A percentile compares a stretch with the other conserved stretches of the same genome.
Conservation (phyloP, 345 rosid genomes). For the Bruguiera parviflora region DNA sequence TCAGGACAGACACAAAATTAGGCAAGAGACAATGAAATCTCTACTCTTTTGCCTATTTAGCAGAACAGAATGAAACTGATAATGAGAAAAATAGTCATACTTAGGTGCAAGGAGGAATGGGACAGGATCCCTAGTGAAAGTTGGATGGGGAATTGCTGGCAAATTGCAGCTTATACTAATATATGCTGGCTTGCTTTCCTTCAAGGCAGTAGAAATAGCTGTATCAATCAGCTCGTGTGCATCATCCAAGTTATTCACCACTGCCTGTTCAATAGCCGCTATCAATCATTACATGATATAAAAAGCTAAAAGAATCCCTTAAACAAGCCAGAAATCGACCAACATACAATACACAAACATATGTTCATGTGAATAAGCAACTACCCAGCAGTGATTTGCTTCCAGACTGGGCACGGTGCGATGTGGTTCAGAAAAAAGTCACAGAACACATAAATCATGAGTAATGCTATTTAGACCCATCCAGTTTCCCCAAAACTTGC, state of each 20-base stretch:
- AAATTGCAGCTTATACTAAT: constrained; percentile 68
- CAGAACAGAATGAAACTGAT: background rate
- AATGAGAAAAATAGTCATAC: constrained; percentile 31
- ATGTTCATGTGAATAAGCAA: too few species aligned
- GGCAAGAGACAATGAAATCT: background rate
- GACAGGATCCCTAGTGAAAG: constrained; percentile 57
- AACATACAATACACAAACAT: too few species aligned
- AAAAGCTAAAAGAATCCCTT: too few species aligned
- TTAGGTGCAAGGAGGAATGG: constrained; percentile 56
- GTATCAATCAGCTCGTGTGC: constrained; percentile 66
- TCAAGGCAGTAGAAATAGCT: constrained; percentile 67
- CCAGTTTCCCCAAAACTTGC: too few species aligned
- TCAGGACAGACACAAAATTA: background rate
- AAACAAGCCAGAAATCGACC: too few species aligned
- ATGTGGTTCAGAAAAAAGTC: too few species aligned
- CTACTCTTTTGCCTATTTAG: background rate
- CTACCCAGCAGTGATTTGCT: too few species aligned
- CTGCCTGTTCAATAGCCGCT: constrained; percentile 37
- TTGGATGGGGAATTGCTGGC: constrained; percentile 61
- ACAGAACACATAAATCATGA: too few species aligned
- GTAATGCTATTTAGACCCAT: too few species aligned
- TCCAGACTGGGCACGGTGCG: too few species aligned
- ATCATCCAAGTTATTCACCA: constrained; percentile 69
- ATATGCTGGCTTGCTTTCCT: constrained; percentile 69
- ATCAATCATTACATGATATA: too few species aligned